Percentiles rank a stretch among this genome's conserved stretches.
Evolutionary conservation across 768 basidiomycete genomes (phyloP).

Genomic region (Bullera alba): DNA sequence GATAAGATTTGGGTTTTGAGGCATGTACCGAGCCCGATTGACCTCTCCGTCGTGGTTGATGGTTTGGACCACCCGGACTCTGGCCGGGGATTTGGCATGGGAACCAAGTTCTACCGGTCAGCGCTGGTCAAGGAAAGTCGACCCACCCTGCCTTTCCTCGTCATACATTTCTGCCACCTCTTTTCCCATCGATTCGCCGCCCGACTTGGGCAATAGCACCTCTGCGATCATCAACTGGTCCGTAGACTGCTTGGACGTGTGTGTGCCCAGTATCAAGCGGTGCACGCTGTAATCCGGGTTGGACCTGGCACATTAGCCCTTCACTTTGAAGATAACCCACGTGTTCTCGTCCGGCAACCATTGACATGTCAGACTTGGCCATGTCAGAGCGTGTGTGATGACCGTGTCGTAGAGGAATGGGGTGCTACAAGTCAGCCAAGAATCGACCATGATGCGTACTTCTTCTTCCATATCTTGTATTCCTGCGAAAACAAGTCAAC

Average conservation of each 20-base stretch:
- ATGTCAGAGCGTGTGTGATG: constrained; percentile 93
- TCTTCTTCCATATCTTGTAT: constrained; percentile 50
- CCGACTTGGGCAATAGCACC: constrained; percentile 81
- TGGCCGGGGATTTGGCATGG: constrained; percentile 73
- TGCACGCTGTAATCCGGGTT: constrained; percentile 89
- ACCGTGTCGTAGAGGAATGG: constrained; percentile 97
- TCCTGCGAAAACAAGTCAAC: constrained; percentile 30
- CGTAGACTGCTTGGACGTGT: constrained; percentile 88
- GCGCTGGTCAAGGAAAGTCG: background rate
- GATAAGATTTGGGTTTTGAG: constrained; percentile 93
- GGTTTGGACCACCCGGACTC: constrained; percentile 81
- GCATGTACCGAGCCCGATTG: constrained; percentile 97
- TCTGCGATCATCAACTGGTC: constrained; percentile 95
- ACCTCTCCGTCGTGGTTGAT: constrained; percentile 96
- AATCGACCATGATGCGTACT: constrained; percentile 13
- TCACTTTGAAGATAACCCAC: constrained; percentile 50
- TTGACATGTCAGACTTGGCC: constrained; percentile 96
- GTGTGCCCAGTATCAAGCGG: constrained; percentile 89
- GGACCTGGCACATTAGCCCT: background rate
- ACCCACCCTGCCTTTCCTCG: constrained; percentile 68
- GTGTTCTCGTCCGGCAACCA: constrained; percentile 97
- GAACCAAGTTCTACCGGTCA: constrained; percentile 71
- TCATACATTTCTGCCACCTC: constrained; percentile 69
- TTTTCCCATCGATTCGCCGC: constrained; percentile 56
- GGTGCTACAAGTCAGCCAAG: constrained; percentile 54